These are phyloP conservation scores for Penicillium pulvis DNA, from an alignment of 495 filamentous ascomycete genomes.

Conservation along the genomic window DNA sequence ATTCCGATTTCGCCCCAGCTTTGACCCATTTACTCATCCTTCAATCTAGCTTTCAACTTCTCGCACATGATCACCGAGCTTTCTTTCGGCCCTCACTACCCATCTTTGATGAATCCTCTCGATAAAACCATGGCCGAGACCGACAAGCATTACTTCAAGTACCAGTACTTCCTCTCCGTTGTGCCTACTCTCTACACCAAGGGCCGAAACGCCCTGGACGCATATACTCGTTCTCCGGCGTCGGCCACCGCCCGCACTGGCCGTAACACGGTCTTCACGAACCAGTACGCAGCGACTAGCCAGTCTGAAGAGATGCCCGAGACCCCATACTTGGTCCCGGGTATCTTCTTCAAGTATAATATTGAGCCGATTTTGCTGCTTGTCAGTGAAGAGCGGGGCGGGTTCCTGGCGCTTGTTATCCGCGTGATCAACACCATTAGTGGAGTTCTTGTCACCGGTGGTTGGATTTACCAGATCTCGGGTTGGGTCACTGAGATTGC, in stretches of 20 bases:
- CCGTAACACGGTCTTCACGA: constrained; percentile 75
- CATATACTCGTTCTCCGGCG: constrained; percentile 33
- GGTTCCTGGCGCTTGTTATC: constrained; percentile 72
- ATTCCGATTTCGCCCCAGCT: not conserved
- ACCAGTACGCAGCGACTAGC: constrained; percentile 96
- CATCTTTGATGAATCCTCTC: constrained; percentile 89
- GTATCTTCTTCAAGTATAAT: constrained; percentile 98
- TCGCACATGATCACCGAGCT: constrained; percentile 95
- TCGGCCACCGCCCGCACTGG: constrained; percentile 24
- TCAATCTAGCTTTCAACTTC: constrained; percentile 84
- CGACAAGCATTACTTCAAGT: constrained; percentile 83
- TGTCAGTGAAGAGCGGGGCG: constrained; percentile 77
- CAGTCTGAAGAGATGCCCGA: constrained; percentile 71
- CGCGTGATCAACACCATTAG: constrained; percentile 69
- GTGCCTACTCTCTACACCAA: constrained; percentile 92
- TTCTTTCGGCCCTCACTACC: constrained; percentile 95
- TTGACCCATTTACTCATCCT: not conserved
- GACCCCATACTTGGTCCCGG: constrained; percentile 65
- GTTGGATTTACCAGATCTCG: constrained; percentile 62
- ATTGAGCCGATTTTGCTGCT: constrained; percentile 93
- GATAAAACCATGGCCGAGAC: constrained; percentile 84
- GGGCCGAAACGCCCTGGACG: constrained; percentile 52
- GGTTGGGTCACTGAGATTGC: constrained; percentile 54
- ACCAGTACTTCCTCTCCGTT: constrained; percentile 96
- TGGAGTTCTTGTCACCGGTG: constrained; percentile 63